These are phyloP conservation scores for Penicillium turbatum DNA, from an alignment of 495 filamentous ascomycete genomes.

Conservation along the genomic window DNA sequence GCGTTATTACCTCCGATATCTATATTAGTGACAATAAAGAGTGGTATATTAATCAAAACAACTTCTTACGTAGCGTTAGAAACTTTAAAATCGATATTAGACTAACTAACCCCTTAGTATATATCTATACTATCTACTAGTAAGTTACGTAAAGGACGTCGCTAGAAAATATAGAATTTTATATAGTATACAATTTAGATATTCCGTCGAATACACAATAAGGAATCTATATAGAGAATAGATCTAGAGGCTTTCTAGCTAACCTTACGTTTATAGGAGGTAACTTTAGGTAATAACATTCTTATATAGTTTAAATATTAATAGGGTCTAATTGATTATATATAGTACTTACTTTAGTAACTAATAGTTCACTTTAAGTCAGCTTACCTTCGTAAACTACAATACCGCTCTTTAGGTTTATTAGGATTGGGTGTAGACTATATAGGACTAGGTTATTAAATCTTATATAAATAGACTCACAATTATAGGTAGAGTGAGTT, in stretches of 20 bases:
- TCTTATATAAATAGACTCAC: slow-evolving; percentile 28
- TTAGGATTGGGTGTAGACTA: slow-evolving; percentile 56
- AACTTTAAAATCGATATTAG: slow-evolving; percentile 38
- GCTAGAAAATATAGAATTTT: slow-evolving; percentile 49
- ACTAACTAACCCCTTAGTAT: slow-evolving; percentile 12
- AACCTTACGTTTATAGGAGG: slow-evolving; percentile 46
- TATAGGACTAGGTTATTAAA: slow-evolving; percentile 34
- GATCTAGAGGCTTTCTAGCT: slow-evolving; percentile 39
- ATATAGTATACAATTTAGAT: slow-evolving; percentile 36
- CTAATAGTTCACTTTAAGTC: slow-evolving; percentile 52
- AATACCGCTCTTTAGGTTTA: slow-evolving; percentile 47
- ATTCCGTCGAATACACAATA: slow-evolving; percentile 21
- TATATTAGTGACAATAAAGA: slow-evolving; percentile 28
- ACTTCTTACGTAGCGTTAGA: slow-evolving; percentile 34
- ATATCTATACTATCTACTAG: slow-evolving; percentile 35
- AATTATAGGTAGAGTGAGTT: slow-evolving; percentile 14
- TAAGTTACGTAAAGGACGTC: slow-evolving; percentile 37
- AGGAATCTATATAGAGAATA: slow-evolving; percentile 44
- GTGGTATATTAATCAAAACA: slow-evolving; percentile 32
- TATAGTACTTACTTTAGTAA: slow-evolving; percentile 44
- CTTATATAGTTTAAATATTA: too few species aligned
- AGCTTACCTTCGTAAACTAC: slow-evolving; percentile 46
- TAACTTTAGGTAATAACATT: slow-evolving; percentile 24
- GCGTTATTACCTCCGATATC: slow-evolving; percentile 46
- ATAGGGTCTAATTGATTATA: too few species aligned